A percentile compares a stretch with the other conserved stretches of the same genome.
Conservation (phyloP, 1,139 yeast genomes). For the Schwanniomyces etchellsii region DNA sequence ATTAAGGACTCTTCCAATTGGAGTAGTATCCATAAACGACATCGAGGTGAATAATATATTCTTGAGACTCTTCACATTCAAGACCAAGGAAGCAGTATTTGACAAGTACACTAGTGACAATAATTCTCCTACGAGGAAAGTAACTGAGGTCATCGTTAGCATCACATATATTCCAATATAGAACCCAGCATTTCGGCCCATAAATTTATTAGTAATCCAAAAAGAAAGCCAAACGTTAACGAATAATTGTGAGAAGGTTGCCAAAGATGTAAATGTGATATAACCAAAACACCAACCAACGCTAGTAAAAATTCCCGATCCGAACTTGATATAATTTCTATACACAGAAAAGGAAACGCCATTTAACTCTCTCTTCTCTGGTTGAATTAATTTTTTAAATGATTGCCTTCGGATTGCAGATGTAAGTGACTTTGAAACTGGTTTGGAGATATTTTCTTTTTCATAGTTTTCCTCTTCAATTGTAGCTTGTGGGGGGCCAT, state of each 20-base stretch:
- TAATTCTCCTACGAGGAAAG: constrained; percentile 39
- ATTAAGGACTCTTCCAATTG: constrained; percentile 58
- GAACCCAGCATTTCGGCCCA: constrained; percentile 38
- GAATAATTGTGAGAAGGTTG: constrained; percentile 60
- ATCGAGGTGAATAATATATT: constrained; percentile 60
- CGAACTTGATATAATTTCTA: constrained; percentile 45
- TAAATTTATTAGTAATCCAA: constrained; percentile 65
- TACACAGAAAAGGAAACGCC: constrained; percentile 26
- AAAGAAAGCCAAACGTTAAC: constrained; percentile 80
- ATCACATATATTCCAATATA: constrained; percentile 72
- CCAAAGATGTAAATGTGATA: constrained; percentile 24
- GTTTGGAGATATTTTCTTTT: constrained; percentile 20
- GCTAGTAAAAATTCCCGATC: constrained; percentile 41
- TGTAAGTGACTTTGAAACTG: constrained; percentile 21
- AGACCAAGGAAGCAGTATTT: constrained; percentile 40
- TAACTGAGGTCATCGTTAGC: constrained; percentile 39
- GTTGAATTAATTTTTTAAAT: constrained; percentile 25
- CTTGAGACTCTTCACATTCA: constrained; percentile 48
- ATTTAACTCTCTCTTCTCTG: constrained; percentile 37
- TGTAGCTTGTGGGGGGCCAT: constrained; percentile 13
- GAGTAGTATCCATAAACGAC: constrained; percentile 57
- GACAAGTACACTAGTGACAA: constrained; percentile 44
- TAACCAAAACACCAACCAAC: constrained; percentile 10
- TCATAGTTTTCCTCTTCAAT: constrained; percentile 14
- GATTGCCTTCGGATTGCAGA: constrained; percentile 20